Conservation (phyloP, 306 rosid species). For the Urtica urens region DNA sequence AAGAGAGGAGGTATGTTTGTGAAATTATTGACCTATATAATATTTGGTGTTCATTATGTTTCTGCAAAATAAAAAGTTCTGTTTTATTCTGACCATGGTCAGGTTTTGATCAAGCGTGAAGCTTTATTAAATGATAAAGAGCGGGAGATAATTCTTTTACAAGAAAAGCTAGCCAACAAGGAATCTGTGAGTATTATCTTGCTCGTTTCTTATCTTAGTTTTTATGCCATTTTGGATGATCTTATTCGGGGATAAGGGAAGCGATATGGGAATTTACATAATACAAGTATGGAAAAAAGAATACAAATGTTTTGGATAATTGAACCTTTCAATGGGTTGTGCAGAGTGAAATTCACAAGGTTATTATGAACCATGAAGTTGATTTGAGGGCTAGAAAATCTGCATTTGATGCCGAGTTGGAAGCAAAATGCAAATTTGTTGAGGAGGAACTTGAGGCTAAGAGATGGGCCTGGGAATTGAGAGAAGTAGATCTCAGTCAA, state of each 20-base stretch:
- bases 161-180: slow-evolving; percentile 49
- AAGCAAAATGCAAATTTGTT: slow-evolving; percentile 40
- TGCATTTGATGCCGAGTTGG: slow-evolving; percentile 67
- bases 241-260: too few relatives aligned
- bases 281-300: neutral
- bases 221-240: too few relatives aligned
- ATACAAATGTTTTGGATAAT: neutral
- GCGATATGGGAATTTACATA: neutral
- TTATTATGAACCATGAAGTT: slow-evolving; percentile 49
- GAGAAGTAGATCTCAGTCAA: slow-evolving; percentile 87
- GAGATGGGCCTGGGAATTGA: slow-evolving; percentile 94
- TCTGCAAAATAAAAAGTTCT: neutral
- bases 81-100: slow-evolving; percentile 18
- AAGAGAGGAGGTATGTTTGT: slow-evolving; percentile 61
- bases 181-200: slow-evolving; percentile 51
- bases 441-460: slow-evolving; percentile 74
- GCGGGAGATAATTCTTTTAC: slow-evolving; percentile 51
- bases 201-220: neutral
- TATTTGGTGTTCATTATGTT: neutral
- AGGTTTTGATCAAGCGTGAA: slow-evolving; percentile 52
- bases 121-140: slow-evolving; percentile 50
- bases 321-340: slow-evolving; percentile 16
- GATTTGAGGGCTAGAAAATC: slow-evolving; percentile 38
- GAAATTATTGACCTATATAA: neutral
- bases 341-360: slow-evolving; percentile 65